Evolutionary conservation across 306 rosid species (phyloP).

Genomic region (Medicago truncatula): MtrunA17r5.0-ANR NC_053042.1:41316001-41316500

Average conservation of each 20-base stretch:
- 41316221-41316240: conserved; percentile 97
- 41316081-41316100: background rate
- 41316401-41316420: conserved; percentile 23
- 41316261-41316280: conserved; percentile 92
- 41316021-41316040: conserved; percentile 5
- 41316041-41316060: conserved; percentile 32
- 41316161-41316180: conserved; percentile 63
- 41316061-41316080: conserved; percentile 11
- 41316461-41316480: conserved; percentile 63
- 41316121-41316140: conserved; percentile 28
- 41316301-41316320: conserved; percentile 60
- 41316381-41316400: conserved; percentile 13
- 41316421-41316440: conserved; percentile 17
- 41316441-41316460: conserved; percentile 22
- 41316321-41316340: conserved; percentile 25
- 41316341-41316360: conserved; percentile 14
- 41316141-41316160: conserved; percentile 9
- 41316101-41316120: conserved; percentile 15
- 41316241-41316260: conserved; percentile 97
- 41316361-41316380: conserved; percentile 22
- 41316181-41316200: conserved; percentile 92
- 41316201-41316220: conserved; percentile 98
- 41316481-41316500: conserved; percentile 97
- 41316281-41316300: conserved; percentile 94
- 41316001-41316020: conserved; percentile 16